Base-by-base conservation (phyloP, 2,329 filamentous ascomycete species). In the Aspergillus bombycis region DNA sequence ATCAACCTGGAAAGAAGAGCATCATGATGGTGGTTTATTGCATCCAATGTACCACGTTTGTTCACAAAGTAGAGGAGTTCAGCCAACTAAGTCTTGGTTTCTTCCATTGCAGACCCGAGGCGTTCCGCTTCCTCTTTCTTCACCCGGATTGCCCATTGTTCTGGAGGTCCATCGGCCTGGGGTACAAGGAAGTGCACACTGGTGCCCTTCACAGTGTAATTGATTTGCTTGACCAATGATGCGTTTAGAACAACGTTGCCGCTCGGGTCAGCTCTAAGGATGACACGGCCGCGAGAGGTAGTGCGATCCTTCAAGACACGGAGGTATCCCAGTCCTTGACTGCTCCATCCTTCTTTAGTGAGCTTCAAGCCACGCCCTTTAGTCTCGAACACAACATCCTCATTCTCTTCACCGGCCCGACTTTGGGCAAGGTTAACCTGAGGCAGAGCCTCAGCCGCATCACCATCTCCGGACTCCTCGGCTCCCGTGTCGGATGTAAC, bases 231-330 rank as follows among this genome's bases (percentile, higher is more conserved):
- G 38, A 92, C 77, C 56, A 94, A 77, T 23, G 82, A 77, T 69
- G 89, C 86, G 79, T 96, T 96, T 71, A 96, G 80, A 4, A 90
- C 85, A 54, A 94, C 82, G 45, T 90, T 86, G 19, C 92, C 92
- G 66, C 88, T 85, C 0, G 91, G 91, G 67, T 93, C 90, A n/a
- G 87, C 87, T 57, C 92, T 88, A 65, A 94, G 79, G 23, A 96
- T 79, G 53, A 95, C 80, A 46, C 92, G 87, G 4, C 89, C 85
- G 32, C 85, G 83, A 23, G 86, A 87, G 0, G 88, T 91, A 19
- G 84, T 83, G 75, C 91, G 91, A 80, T 94, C 85, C 77, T 90
- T 90, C 65, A 96, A 82, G 16, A 96, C 75, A 45, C 91, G 89
- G 58, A 94, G 80, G 12, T 87, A 85, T 0, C 93, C 93, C 9